Percentiles rank a stretch among this genome's conserved stretches.
phyloP scores from a whole-genome alignment of 768 basidiomycete species.

The Phylloporus arenicola region DNA sequence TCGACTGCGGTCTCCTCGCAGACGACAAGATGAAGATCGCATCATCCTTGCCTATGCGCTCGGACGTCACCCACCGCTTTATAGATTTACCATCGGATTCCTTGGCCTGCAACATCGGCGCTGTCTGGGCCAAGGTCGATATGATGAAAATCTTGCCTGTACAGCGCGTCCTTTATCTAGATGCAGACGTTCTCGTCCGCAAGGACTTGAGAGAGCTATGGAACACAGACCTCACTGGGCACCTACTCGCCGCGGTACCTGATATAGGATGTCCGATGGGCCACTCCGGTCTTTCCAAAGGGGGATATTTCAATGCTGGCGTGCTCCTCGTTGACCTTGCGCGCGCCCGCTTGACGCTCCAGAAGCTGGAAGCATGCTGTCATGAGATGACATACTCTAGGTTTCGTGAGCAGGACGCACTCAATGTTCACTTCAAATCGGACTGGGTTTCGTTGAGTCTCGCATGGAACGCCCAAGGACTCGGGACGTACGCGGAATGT shows the following conservation, averaged over 20 bases:
- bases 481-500: constrained; percentile 46
- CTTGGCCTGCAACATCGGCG: constrained; percentile 25
- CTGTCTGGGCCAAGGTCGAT: constrained; percentile 49
- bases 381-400: constrained; percentile 25
- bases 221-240: constrained; percentile 40
- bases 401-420: constrained; percentile 46
- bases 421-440: constrained; percentile 43
- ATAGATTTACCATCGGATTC: constrained; percentile 31
- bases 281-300: constrained; percentile 29
- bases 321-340: constrained; percentile 49
- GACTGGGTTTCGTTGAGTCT: constrained; percentile 40
- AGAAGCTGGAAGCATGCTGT: constrained; percentile 25
- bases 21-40: constrained; percentile 33
- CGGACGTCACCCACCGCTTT: constrained; percentile 40
- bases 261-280: constrained; percentile 51
- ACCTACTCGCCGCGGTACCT: constrained; percentile 38
- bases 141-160: constrained; percentile 42
- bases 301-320: constrained; percentile 51
- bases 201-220: constrained; percentile 38
- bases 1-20: constrained; percentile 41
- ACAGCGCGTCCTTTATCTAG: constrained; percentile 48
- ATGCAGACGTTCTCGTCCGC: constrained; percentile 47
- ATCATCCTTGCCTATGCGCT: constrained; percentile 21
- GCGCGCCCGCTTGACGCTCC: constrained; percentile 25
- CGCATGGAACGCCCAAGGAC: constrained; percentile 52